Base-by-base conservation (phyloP, 1,284 basidiomycete species). In the Trichosporon faecale region DNA sequence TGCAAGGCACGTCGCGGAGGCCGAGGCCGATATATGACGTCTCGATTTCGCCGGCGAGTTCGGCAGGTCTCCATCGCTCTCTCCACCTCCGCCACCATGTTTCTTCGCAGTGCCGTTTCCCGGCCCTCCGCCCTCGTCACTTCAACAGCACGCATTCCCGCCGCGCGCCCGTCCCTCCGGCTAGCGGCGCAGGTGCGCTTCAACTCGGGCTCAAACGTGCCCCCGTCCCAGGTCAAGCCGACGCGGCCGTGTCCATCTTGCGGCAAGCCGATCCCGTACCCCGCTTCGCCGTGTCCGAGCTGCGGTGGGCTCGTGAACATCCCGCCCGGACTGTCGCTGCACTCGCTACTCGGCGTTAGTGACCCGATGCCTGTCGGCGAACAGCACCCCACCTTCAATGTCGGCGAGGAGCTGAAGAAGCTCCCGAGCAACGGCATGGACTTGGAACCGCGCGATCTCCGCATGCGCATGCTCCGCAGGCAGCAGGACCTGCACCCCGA, bases 401-500 rank as follows among this genome's bases (percentile, higher is more conserved):
- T 79, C 14, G 70, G 73, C 12, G 60, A 65, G 12, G 80, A 82
- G 69, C 70, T 83, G 12, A 40, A 70, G 3, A 40, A 64, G 7
- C 66, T 83, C 18, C 76, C 77, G 8, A 76, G 74, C 6, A 73
- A 79, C 64, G 82, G 82, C 9, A 83, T 73, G 70, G 76, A 71
- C 12, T 60, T 84, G 33, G 75, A 81, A 33, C 70, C 77, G 21
- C 71, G 75, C 31, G 79, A 79, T 69, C 68, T 82, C 16, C 68
- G 80, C 18, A 70, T 61, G 64, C 75, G 75, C 57, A 82, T 80
- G 77, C 68, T 84, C 61, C 63, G 69, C 14, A 71, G 78, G 16
- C 82, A 84, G 72, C 75, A 73, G 65, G 75, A 74, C n/a, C 69
- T 83, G 14, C 82, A 84, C 73, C 82, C 82, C 2, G 82, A 84